phyloP scores from a whole-genome alignment of 305 asterid species.

The Ilex paraguariensis region DNA sequence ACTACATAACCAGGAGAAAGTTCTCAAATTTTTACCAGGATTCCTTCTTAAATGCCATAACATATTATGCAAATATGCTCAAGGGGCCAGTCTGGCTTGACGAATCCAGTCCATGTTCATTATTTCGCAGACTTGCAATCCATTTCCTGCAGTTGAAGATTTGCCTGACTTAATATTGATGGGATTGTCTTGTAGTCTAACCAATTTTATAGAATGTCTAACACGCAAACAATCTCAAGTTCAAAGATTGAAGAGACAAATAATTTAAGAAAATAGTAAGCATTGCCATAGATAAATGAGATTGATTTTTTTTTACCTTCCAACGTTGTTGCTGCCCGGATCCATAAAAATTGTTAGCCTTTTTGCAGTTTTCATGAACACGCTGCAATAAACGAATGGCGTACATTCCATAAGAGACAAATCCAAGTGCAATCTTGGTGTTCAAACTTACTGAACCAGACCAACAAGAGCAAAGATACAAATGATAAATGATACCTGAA shows the following conservation, averaged over 20 bases:
- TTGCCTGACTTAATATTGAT: conserved; percentile 3
- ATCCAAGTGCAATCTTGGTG: not conserved
- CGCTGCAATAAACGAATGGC: conserved; percentile 6
- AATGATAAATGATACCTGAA: conserved; percentile 47
- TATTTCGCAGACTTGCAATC: conserved; percentile 13
- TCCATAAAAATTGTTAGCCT: conserved; percentile 15
- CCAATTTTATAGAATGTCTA: too few relatives aligned
- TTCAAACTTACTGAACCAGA: not conserved
- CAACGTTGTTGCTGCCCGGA: conserved; percentile 3
- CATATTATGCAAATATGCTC: conserved; percentile 4
- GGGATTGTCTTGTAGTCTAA: too few relatives aligned
- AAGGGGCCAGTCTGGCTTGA: conserved; percentile 13
- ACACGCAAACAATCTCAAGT: too few relatives aligned
- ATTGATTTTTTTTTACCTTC: conserved; percentile 5
- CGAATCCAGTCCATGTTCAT: conserved; percentile 13
- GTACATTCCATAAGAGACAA: not conserved
- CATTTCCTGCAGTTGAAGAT: conserved; percentile 14
- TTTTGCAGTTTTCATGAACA: conserved; percentile 13
- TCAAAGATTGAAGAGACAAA: too few relatives aligned
- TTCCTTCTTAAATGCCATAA: not conserved
- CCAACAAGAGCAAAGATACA: not conserved
- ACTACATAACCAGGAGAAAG: too few relatives aligned
- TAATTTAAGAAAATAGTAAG: not conserved
- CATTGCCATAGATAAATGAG: not conserved
- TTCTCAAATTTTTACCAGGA: too few relatives aligned